A percentile compares a stretch with the other conserved stretches of the same genome.
phyloP scores from a whole-genome alignment of 148 eudicot genomes.

The Mesembryanthemum crystallinum region DNA sequence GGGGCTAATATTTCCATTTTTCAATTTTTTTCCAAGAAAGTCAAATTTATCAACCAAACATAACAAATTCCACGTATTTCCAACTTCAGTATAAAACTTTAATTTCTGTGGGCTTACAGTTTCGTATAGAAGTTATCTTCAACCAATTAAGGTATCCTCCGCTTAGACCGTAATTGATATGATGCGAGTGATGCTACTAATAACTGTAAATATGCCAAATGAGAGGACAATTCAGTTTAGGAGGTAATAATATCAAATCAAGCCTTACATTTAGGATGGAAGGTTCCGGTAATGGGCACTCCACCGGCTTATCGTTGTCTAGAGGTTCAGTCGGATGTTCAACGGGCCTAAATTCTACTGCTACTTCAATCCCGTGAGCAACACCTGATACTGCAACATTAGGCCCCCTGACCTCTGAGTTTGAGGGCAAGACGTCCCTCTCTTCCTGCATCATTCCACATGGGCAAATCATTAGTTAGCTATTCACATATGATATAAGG shows the following conservation, averaged over 20 bases:
- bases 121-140: too few species aligned
- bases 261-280: slow-evolving; percentile 82
- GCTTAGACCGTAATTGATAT: neutral
- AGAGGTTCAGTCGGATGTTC: slow-evolving; percentile 83
- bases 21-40: too few species aligned
- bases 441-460: slow-evolving; percentile 44
- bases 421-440: slow-evolving; percentile 42
- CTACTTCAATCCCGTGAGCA: slow-evolving; percentile 59
- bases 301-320: slow-evolving; percentile 72
- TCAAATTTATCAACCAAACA: too few species aligned
- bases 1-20: too few species aligned
- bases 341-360: slow-evolving; percentile 77
- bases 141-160: too few species aligned
- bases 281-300: slow-evolving; percentile 87
- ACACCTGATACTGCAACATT: slow-evolving; percentile 23
- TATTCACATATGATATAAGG: neutral
- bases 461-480: neutral
- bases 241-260: neutral
- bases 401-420: slow-evolving; percentile 32
- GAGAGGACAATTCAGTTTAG: too few species aligned
- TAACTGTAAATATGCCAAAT: neutral
- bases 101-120: too few species aligned
- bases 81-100: too few species aligned
- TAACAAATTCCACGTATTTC: too few species aligned
- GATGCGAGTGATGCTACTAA: neutral